phyloP scores from a whole-genome alignment of 2,329 filamentous ascomycete species.

The Tolypocladium pustulatum region DNA sequence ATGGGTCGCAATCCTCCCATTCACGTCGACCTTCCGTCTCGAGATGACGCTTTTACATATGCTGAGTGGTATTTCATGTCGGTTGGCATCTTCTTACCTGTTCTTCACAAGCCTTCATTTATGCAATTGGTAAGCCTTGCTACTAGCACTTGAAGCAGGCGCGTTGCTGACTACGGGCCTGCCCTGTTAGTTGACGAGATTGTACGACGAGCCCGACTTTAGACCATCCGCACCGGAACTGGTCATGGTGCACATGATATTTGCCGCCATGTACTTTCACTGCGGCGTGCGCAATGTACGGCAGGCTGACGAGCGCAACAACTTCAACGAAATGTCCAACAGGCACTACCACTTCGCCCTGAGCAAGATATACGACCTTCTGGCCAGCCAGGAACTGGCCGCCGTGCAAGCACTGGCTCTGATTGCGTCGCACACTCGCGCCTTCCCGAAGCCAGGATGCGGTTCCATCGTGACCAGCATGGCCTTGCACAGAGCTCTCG shows the following conservation, averaged over 20 bases:
- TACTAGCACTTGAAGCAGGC: too few relatives aligned
- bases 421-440: slow-evolving; percentile 61
- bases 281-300: slow-evolving; percentile 60
- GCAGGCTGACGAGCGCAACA: slow-evolving; percentile 38
- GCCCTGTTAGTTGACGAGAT: slow-evolving; percentile 39
- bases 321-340: slow-evolving; percentile 56
- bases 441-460: slow-evolving; percentile 69
- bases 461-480: slow-evolving; percentile 58
- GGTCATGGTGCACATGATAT: slow-evolving; percentile 67
- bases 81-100: slow-evolving; percentile 59
- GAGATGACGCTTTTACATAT: slow-evolving; percentile 55
- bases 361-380: slow-evolving; percentile 56
- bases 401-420: slow-evolving; percentile 65
- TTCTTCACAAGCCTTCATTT: slow-evolving; percentile 69
- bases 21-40: slow-evolving; percentile 50
- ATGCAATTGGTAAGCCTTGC: slow-evolving; percentile 48
- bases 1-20: slow-evolving; percentile 49
- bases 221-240: slow-evolving; percentile 52
- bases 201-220: slow-evolving; percentile 61
- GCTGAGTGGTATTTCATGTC: slow-evolving; percentile 67
- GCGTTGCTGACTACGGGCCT: neutral
- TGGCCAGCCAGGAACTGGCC: slow-evolving; percentile 48
- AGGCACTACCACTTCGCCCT: slow-evolving; percentile 70
- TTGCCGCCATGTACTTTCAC: slow-evolving; percentile 69
- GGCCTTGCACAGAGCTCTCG: slow-evolving; percentile 59